A percentile compares a stretch with the other conserved stretches of the same genome.
Conservation (phyloP, 1,284 basidiomycete species). For the Schizophyllum amplum region DNA sequence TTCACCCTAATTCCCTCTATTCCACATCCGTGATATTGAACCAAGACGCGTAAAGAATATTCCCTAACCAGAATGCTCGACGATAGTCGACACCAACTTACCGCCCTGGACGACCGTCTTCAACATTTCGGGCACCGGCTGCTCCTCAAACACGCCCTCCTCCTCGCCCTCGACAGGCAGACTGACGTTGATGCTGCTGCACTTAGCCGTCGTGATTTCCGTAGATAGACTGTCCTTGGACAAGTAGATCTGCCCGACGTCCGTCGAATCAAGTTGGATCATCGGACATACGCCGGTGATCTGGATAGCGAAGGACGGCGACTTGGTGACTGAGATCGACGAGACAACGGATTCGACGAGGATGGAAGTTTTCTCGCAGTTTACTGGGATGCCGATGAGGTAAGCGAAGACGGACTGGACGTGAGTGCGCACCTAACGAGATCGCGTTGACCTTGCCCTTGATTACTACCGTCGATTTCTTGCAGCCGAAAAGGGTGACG, state of each 20-base stretch:
- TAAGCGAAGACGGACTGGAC: slow-evolving; percentile 1
- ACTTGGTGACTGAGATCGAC: slow-evolving; percentile 80
- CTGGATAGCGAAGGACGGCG: slow-evolving; percentile 90
- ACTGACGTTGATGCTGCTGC: slow-evolving; percentile 89
- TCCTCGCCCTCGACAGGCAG: slow-evolving; percentile 85
- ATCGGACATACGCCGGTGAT: slow-evolving; percentile 88
- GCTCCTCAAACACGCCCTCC: slow-evolving; percentile 88
- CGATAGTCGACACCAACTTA: slow-evolving; percentile 81
- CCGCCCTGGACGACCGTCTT: slow-evolving; percentile 77
- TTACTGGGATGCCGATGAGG: slow-evolving; percentile 49
- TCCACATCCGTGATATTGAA: too few species aligned
- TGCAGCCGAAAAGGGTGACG: slow-evolving; percentile 90
- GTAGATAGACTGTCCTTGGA: slow-evolving; percentile 72
- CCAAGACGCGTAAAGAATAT: too few species aligned
- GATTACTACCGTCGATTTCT: slow-evolving; percentile 80
- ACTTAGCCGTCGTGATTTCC: slow-evolving; percentile 95
- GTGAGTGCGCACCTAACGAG: slow-evolving; percentile 59
- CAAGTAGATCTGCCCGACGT: slow-evolving; percentile 93
- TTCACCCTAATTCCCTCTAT: too few species aligned
- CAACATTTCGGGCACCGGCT: slow-evolving; percentile 94
- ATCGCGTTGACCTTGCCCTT: slow-evolving; percentile 96
- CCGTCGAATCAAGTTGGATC: slow-evolving; percentile 90
- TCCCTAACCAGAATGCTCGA: slow-evolving; percentile 82
- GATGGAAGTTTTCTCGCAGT: slow-evolving; percentile 85
- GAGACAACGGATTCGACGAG: slow-evolving; percentile 92